Evolutionary conservation across 2,329 filamentous ascomycete species (phyloP).

Genomic region (Beauveria medogensis): DNA sequence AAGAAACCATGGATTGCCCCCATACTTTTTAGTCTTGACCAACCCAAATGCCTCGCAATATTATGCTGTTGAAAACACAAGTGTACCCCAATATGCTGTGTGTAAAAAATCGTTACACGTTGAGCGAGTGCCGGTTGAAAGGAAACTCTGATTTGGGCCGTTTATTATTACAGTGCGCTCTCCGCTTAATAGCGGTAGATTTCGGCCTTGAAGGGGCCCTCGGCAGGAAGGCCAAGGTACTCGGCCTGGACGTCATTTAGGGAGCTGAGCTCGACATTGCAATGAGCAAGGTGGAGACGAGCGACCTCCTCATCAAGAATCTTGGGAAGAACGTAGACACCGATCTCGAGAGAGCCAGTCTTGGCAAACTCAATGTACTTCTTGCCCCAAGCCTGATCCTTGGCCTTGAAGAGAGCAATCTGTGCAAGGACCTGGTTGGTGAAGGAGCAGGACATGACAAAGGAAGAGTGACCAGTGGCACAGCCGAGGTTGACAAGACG

Average conservation of each 20-base stretch:
- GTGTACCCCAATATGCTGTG: conserved; percentile 26
- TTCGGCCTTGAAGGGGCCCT: conserved; percentile 95
- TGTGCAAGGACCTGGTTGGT: conserved; percentile 99
- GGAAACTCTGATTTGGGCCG: conserved; percentile 24
- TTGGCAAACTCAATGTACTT: conserved; percentile 97
- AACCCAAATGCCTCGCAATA: conserved; percentile 31
- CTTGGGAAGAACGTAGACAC: conserved; percentile 97
- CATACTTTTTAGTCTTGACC: conserved; percentile 18
- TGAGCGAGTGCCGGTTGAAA: conserved; percentile 29
- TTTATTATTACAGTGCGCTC: conserved; percentile 21
- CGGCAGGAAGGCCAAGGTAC: conserved; percentile 77
- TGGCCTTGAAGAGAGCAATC: conserved; percentile 94
- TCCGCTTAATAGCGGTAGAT: conserved; percentile 47
- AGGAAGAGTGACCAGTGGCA: conserved; percentile 97
- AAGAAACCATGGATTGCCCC: conserved; percentile 19
- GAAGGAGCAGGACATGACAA: conserved; percentile 99
- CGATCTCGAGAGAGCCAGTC: conserved; percentile 78
- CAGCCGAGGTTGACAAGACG: conserved; percentile 99
- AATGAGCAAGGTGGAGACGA: conserved; percentile 83
- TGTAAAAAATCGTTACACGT: conserved; percentile 28
- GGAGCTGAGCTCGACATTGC: conserved; percentile 87
- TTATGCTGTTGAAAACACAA: conserved; percentile 38
- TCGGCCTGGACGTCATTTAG: conserved; percentile 83
- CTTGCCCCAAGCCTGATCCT: conserved; percentile 76
- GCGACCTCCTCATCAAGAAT: conserved; percentile 98